Conservation (phyloP, 768 basidiomycete species). For the Lepiota brunneoincarnata region DNA sequence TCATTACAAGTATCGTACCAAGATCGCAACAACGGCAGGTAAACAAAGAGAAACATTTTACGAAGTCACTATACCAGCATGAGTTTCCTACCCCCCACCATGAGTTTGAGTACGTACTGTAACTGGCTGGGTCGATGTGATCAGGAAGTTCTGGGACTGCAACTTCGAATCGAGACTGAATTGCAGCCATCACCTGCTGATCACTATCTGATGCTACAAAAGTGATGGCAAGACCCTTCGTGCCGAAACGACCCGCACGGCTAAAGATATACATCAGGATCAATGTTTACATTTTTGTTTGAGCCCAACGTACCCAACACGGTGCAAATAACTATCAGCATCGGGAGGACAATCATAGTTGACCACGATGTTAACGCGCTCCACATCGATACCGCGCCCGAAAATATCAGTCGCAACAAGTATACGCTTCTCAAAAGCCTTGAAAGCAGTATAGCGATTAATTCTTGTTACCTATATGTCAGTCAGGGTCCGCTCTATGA, state of each 20-base stretch:
- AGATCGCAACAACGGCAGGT: conserved; percentile 12
- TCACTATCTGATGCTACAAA: conserved; percentile 93
- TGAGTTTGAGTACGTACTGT: conserved; percentile 62
- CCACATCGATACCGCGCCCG: conserved; percentile 98
- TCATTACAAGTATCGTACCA: conserved; percentile 24
- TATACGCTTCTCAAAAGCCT: conserved; percentile 99
- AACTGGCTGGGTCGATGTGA: conserved; percentile 90
- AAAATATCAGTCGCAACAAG: conserved; percentile 99
- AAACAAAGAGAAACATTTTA: conserved; percentile 27
- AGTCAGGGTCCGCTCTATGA: not conserved
- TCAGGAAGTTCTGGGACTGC: conserved; percentile 94
- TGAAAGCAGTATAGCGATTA: conserved; percentile 94
- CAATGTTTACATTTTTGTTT: not conserved
- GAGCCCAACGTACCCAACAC: conserved; percentile 72
- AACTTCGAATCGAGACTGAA: conserved; percentile 96
- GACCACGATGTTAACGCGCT: conserved; percentile 98
- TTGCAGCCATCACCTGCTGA: conserved; percentile 89
- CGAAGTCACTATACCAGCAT: conserved; percentile 42
- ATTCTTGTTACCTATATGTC: conserved; percentile 52
- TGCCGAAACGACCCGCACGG: conserved; percentile 98
- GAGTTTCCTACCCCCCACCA: conserved; percentile 2
- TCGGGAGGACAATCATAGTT: conserved; percentile 98
- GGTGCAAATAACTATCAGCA: conserved; percentile 97
- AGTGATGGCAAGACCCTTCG: conserved; percentile 97
- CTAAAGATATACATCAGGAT: conserved; percentile 32